Conservation (phyloP, 2,329 filamentous ascomycete genomes). For the Zasmidium citrigriseum region DNA sequence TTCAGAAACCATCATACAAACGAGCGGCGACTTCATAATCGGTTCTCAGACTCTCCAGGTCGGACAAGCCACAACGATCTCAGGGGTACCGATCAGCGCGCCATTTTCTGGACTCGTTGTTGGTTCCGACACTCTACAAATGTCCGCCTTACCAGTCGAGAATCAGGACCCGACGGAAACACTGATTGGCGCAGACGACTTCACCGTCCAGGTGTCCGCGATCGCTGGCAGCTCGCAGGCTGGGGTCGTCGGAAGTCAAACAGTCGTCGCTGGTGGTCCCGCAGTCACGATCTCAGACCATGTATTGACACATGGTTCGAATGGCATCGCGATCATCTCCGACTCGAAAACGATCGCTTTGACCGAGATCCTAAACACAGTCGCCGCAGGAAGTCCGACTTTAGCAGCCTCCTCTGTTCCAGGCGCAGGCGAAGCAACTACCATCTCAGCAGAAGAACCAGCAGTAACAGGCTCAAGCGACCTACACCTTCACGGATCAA, state of each 20-base stretch:
- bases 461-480: slow-evolving; percentile 6
- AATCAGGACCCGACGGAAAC: too few relatives aligned
- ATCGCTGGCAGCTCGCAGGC: too few relatives aligned
- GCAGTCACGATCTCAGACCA: too few relatives aligned
- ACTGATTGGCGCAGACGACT: too few relatives aligned
- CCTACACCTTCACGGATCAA: not conserved
- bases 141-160: too few relatives aligned
- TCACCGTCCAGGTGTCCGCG: too few relatives aligned
- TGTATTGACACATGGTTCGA: slow-evolving; percentile 5
- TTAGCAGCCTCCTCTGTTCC: not conserved
- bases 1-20: too few relatives aligned
- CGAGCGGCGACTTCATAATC: too few relatives aligned
- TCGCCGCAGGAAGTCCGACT: not conserved
- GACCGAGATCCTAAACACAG: not conserved
- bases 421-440: not conserved
- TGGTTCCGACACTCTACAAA: not conserved
- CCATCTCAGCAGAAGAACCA: slow-evolving; percentile 1
- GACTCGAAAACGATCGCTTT: not conserved
- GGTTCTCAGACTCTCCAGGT: not conserved
- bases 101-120: not conserved
- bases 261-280: too few relatives aligned
- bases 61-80: not conserved
- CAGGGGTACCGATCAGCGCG: not conserved
- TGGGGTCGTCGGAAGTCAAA: too few relatives aligned
- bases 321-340: slow-evolving; percentile 6